These are phyloP conservation scores for Apiospora aurea DNA, from an alignment of 2,329 filamentous ascomycete species.

Conservation along the genomic window DNA sequence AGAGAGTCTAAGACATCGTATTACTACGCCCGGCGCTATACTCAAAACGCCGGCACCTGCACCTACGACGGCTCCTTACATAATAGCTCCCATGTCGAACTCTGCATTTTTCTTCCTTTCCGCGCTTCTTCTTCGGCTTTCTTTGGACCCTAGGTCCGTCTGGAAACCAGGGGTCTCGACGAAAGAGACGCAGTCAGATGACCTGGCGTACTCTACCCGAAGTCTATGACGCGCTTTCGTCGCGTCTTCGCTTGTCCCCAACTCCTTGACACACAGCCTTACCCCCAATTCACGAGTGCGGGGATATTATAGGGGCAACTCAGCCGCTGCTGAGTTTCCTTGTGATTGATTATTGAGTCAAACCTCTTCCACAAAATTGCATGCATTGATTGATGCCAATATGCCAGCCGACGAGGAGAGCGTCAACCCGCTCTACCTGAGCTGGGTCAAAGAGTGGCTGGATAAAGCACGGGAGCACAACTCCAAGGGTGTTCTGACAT, in stretches of 20 bases:
- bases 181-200: background rate
- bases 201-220: background rate
- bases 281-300: background rate
- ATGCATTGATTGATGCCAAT: conserved; percentile 6
- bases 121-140: background rate
- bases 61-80: conserved; percentile 14
- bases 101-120: background rate
- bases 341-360: background rate
- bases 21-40: conserved; percentile 14
- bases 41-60: conserved; percentile 15
- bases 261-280: background rate
- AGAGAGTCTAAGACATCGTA: background rate
- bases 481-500: conserved; percentile 74
- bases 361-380: background rate
- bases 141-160: background rate
- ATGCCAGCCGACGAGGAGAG: conserved; percentile 48
- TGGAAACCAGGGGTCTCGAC: background rate
- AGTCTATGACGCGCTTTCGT: background rate
- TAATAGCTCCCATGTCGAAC: conserved; percentile 6
- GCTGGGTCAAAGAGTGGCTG: conserved; percentile 81
- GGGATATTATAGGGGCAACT: background rate
- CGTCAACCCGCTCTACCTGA: conserved; percentile 74
- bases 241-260: background rate
- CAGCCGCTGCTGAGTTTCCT: background rate
- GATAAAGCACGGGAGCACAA: conserved; percentile 73